These are phyloP conservation scores for Candida hispaniensis DNA, from an alignment of 805 yeast species.

Conservation along the genomic window DNA sequence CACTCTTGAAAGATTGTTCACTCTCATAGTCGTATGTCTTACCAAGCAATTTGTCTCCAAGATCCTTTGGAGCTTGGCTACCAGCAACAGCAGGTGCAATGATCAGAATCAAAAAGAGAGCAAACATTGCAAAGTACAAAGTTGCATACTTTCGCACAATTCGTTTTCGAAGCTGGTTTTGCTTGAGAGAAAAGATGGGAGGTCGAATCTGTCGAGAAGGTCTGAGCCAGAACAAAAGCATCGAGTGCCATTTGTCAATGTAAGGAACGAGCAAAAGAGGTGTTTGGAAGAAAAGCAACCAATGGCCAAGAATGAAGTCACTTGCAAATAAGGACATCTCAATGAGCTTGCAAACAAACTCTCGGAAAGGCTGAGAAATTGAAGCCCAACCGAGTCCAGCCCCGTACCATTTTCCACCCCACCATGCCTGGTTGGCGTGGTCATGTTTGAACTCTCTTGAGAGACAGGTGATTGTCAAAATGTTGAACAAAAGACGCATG, in stretches of 20 bases:
- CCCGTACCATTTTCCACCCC: conserved; percentile 99
- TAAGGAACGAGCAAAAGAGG: conserved; percentile 79
- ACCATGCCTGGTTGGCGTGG: conserved; percentile 94
- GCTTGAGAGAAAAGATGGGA: conserved; percentile 93
- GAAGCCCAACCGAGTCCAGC: conserved; percentile 89
- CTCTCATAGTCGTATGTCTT: conserved; percentile 1
- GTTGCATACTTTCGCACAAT: conserved; percentile 91
- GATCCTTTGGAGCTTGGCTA: too few relatives aligned
- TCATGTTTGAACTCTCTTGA: conserved; percentile 96
- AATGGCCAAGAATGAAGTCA: conserved; percentile 89
- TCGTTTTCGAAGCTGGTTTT: conserved; percentile 91
- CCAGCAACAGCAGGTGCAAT: conserved; percentile 84
- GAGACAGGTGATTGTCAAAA: conserved; percentile 63
- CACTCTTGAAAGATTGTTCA: not conserved
- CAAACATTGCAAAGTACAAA: conserved; percentile 60
- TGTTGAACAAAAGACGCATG: conserved; percentile 80
- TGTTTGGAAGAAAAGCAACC: conserved; percentile 75
- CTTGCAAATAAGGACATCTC: conserved; percentile 95
- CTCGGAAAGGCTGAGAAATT: conserved; percentile 92
- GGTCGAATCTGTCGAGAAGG: conserved; percentile 96
- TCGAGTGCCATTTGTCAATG: conserved; percentile 95
- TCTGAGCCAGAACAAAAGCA: conserved; percentile 97
- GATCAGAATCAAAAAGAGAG: conserved; percentile 62
- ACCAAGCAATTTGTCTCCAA: conserved; percentile 9
- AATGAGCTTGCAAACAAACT: conserved; percentile 83